phyloP scores from a whole-genome alignment of 768 basidiomycete species.

The Coprinopsis strossmayeri region DNA sequence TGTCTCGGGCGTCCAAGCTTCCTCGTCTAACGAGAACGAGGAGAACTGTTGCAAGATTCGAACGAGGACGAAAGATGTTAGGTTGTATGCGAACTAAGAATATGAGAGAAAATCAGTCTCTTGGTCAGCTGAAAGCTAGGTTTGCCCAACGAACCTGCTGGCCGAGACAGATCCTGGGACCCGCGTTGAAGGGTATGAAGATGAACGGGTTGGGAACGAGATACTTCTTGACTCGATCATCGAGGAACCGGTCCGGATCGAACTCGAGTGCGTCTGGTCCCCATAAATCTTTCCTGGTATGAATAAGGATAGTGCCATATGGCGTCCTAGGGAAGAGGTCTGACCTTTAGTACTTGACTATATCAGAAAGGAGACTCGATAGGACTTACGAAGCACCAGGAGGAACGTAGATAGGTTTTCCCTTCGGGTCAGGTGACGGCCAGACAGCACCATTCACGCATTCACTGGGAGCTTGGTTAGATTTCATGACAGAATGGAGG shows the following conservation, averaged over 20 bases:
- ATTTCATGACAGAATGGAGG: neutral
- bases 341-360: too few species aligned
- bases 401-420: constrained; percentile 25
- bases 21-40: constrained; percentile 28
- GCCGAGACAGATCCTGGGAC: constrained; percentile 57
- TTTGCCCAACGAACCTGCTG: constrained; percentile 28
- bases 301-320: constrained; percentile 45
- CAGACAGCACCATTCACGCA: constrained; percentile 17
- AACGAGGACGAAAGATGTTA: constrained; percentile 41
- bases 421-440: constrained; percentile 17
- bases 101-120: neutral
- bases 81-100: constrained; percentile 45
- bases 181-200: constrained; percentile 64
- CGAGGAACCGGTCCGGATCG: constrained; percentile 63
- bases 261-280: constrained; percentile 25
- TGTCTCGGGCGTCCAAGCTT: constrained; percentile 26
- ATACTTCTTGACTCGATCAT: constrained; percentile 46
- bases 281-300: constrained; percentile 44
- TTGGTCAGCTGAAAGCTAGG: neutral
- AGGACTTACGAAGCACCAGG: constrained; percentile 22
- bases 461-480: constrained; percentile 14
- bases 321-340: too few species aligned
- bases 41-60: constrained; percentile 39
- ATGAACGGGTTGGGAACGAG: constrained; percentile 58
- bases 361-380: too few species aligned